These are phyloP conservation scores for Chalciporus sphaerocephalus DNA, from an alignment of 768 basidiomycete genomes.

Conservation along the genomic window DNA sequence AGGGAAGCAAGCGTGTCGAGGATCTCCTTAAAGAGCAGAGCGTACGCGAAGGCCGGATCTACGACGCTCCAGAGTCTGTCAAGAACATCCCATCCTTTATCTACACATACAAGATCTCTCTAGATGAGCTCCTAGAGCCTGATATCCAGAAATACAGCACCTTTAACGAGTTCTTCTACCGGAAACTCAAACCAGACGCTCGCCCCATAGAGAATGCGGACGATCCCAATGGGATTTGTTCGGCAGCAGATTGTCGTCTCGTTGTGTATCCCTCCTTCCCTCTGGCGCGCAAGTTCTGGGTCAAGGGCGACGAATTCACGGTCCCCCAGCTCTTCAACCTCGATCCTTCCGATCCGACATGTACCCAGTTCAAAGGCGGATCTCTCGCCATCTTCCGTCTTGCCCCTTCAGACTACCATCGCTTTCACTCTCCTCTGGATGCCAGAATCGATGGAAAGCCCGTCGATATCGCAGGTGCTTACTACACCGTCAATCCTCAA, in stretches of 20 bases:
- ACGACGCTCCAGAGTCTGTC: constrained; percentile 49
- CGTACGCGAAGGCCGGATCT: constrained; percentile 51
- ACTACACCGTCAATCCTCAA: constrained; percentile 75
- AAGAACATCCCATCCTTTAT: constrained; percentile 55
- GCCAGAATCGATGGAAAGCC: constrained; percentile 42
- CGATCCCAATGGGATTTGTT: constrained; percentile 51
- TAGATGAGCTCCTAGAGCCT: constrained; percentile 58
- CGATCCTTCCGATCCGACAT: constrained; percentile 38
- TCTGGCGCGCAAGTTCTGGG: constrained; percentile 67
- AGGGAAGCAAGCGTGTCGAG: constrained; percentile 43
- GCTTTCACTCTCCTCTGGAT: constrained; percentile 70
- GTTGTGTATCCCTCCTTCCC: constrained; percentile 60
- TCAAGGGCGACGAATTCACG: constrained; percentile 71
- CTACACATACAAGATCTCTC: constrained; percentile 48
- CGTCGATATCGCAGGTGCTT: constrained; percentile 49
- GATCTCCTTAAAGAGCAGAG: constrained; percentile 52
- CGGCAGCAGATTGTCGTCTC: constrained; percentile 69
- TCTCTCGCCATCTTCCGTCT: constrained; percentile 69
- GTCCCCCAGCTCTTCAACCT: constrained; percentile 54
- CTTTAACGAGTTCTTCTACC: constrained; percentile 78
- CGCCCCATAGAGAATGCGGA: constrained; percentile 57
- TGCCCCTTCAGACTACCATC: constrained; percentile 78
- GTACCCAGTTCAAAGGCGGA: constrained; percentile 39
- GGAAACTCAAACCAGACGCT: constrained; percentile 53
- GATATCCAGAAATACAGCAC: constrained; percentile 57